Evolutionary conservation across 768 basidiomycete genomes (phyloP), one percentile per base, ranked within the genome.

Genomic region (Podaxis carcinomalis): DNA sequence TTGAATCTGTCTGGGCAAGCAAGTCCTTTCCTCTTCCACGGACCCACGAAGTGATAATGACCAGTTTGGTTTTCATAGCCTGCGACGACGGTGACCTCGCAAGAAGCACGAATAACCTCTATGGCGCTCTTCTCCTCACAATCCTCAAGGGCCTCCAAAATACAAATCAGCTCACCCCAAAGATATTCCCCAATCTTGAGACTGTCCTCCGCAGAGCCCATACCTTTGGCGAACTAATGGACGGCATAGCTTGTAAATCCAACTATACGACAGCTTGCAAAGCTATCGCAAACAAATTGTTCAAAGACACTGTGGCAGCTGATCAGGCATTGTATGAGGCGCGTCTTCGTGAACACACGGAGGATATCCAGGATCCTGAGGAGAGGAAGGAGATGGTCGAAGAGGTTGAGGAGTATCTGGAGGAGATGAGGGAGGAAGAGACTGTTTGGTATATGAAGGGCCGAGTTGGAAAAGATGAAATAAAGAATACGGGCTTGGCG

Each of bases 41-140:
- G 32, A 13, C 27, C 47, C 14, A 11, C 4, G 23, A 23, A 61
- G 11, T 1, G 21, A 36, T 54, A 32, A 32, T 35, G 27, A n/a
- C n/a, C 35, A 6, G 28, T 19, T 49, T 57, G 44, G 44, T 61
- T 50, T 40, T 23, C 47, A 14, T 47, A 76, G 75, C 73, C 61
- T 72, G 70, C 55, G 72, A 74, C 57, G 74, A 76, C 50, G 72
- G 69, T 2, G 65, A 71, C n/a, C 72, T 70, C 57, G 66, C 70
- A 44, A 39, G 62, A 25, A 28, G 68, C 39, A 75, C 75, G 13
- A 70, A 74, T 59, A 74, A 71, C 50, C 68, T 65, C 10, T 76
- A 75, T 49, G 75, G 75, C 13, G 72, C 74, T 2, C 65, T 68
- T 14, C 68, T 73, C 11, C 67, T 77, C 21, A 68, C 73, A 10